phyloP scores from a whole-genome alignment of 1,284 basidiomycete genomes.

The Irpex sp. region DNA sequence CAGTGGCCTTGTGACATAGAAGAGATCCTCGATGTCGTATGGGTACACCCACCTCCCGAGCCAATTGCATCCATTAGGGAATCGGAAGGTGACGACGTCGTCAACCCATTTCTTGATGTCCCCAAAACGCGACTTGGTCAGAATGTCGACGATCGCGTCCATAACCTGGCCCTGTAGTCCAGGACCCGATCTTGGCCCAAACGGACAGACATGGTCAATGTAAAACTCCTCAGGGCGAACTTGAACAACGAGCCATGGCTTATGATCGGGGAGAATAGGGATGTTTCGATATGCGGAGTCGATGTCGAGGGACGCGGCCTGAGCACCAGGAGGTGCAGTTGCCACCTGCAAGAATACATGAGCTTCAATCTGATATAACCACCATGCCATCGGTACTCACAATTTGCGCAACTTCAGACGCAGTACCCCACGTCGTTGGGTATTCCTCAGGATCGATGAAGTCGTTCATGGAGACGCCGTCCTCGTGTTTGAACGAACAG shows the following conservation, averaged over 20 bases:
- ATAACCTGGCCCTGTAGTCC: constrained; percentile 30
- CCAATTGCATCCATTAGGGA: constrained; percentile 8
- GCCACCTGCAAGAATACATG: constrained; percentile 23
- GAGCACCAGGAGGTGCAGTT: constrained; percentile 26
- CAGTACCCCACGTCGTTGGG: constrained; percentile 28
- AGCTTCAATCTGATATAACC: not conserved
- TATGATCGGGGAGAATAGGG: constrained; percentile 16
- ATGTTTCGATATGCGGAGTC: constrained; percentile 29
- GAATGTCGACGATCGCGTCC: constrained; percentile 28
- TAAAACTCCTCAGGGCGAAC: constrained; percentile 26
- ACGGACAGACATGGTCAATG: constrained; percentile 25
- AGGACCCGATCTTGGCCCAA: constrained; percentile 26
- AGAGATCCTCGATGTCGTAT: constrained; percentile 18
- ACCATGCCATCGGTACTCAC: constrained; percentile 22
- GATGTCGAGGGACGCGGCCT: constrained; percentile 31
- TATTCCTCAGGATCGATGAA: constrained; percentile 27
- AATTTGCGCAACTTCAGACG: constrained; percentile 24
- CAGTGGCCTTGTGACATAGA: constrained; percentile 14
- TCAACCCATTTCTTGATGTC: not conserved
- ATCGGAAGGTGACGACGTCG: not conserved
- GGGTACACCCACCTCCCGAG: constrained; percentile 15
- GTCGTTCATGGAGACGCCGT: constrained; percentile 25
- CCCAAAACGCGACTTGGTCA: not conserved
- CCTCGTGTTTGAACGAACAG: constrained; percentile 1
- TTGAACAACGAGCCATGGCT: constrained; percentile 17